phyloP scores from a whole-genome alignment of 1,284 basidiomycete genomes.

The Melampsora larici-populina region DNA sequence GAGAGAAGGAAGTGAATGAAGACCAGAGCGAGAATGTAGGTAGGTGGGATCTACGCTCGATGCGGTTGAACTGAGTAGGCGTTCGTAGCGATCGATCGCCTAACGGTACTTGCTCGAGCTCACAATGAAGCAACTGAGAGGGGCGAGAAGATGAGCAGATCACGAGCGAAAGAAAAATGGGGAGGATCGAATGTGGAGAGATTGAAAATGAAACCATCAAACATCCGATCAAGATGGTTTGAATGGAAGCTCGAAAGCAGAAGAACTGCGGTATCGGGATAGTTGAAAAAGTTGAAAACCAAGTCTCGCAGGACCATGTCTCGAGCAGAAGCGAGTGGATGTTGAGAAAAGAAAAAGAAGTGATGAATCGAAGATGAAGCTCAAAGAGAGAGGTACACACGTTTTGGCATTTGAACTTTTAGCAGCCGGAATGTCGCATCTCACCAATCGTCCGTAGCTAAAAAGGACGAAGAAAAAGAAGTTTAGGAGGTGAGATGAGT shows the following conservation, averaged over 20 bases:
- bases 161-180: background rate
- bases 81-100: background rate
- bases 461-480: background rate
- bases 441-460: constrained; percentile 36
- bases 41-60: background rate
- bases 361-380: constrained; percentile 7
- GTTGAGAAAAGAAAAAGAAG: background rate
- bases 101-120: background rate
- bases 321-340: background rate
- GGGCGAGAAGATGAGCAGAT: background rate
- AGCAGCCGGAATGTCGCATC: constrained; percentile 41
- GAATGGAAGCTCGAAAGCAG: no score
- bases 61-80: background rate
- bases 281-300: no score
- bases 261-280: no score
- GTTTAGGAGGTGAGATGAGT: background rate
- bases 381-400: constrained; percentile 36
- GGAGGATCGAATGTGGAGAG: background rate
- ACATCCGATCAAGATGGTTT: background rate
- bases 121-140: background rate
- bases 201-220: background rate
- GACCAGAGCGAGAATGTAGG: background rate
- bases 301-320: background rate
- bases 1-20: background rate
- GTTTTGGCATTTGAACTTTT: constrained; percentile 43